Evolutionary conservation across 257 asterid species (phyloP).

Genomic region (Eustoma russellianum): DNA sequence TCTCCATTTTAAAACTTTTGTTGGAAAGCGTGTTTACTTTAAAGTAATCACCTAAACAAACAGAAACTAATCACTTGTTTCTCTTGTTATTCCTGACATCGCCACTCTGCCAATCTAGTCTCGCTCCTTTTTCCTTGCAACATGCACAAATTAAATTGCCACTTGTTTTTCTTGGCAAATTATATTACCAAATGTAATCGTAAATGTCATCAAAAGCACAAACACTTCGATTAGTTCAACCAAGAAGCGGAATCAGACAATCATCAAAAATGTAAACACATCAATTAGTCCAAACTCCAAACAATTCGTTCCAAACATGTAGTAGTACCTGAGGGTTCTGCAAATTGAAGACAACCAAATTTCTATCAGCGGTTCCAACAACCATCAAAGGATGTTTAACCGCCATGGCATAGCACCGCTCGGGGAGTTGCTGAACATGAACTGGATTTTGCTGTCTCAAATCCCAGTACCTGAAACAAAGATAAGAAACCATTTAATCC

Average conservation of each 20-base stretch:
- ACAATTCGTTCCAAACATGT: slow-evolving; percentile 4
- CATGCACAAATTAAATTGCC: too few relatives aligned
- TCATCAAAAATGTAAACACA: background rate
- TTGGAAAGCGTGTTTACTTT: too few relatives aligned
- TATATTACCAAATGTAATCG: too few relatives aligned
- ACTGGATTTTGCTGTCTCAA: slow-evolving; percentile 84
- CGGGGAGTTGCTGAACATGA: slow-evolving; percentile 89
- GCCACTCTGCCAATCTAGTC: too few relatives aligned
- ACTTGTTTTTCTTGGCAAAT: too few relatives aligned
- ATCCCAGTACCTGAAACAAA: slow-evolving; percentile 82
- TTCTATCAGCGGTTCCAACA: slow-evolving; percentile 91
- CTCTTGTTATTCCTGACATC: too few relatives aligned
- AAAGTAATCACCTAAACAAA: too few relatives aligned
- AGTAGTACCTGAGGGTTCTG: slow-evolving; percentile 84
- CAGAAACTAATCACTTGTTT: too few relatives aligned
- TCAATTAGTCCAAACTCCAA: slow-evolving; percentile 6
- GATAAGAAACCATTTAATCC: slow-evolving; percentile 1
- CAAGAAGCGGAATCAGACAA: background rate
- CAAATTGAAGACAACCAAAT: slow-evolving; percentile 76
- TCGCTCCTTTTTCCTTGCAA: too few relatives aligned
- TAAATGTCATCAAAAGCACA: background rate
- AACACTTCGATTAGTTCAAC: background rate
- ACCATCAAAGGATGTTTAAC: slow-evolving; percentile 93
- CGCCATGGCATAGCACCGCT: slow-evolving; percentile 88
- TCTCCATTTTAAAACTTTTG: too few relatives aligned